Percentiles rank a stretch among this genome's conserved stretches.
These are phyloP conservation scores for Arbutus unedo DNA, from an alignment of 148 eudicot genomes.

Conservation along the genomic window DNA sequence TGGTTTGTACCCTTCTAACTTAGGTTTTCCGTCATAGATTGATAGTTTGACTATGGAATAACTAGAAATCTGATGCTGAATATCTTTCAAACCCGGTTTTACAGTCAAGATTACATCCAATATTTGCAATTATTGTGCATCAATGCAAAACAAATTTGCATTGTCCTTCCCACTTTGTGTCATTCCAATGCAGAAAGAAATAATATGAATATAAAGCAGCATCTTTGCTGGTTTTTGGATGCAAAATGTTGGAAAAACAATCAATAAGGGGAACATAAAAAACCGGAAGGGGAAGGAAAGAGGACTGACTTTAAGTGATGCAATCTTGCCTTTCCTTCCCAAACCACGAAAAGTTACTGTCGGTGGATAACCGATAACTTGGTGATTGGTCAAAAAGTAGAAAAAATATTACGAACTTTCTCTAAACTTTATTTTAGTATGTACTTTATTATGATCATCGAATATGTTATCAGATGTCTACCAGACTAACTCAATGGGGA, in stretches of 20 bases:
- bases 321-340: neutral
- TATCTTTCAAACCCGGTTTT: neutral
- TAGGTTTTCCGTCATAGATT: neutral
- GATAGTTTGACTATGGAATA: neutral
- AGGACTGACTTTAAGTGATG: neutral
- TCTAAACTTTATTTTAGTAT: neutral
- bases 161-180: neutral
- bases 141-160: neutral
- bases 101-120: neutral
- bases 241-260: neutral
- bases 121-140: neutral
- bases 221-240: neutral
- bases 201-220: neutral
- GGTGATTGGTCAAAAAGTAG: neutral
- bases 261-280: neutral
- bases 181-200: neutral
- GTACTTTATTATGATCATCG: neutral
- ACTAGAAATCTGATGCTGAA: neutral
- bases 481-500: constrained; percentile 2
- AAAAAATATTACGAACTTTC: neutral
- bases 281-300: neutral
- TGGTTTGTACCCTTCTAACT: neutral
- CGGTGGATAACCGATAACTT: neutral
- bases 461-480: neutral
- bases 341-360: neutral